phyloP scores from a whole-genome alignment of 495 filamentous ascomycete genomes.

The Copromyces sp. region DNA sequence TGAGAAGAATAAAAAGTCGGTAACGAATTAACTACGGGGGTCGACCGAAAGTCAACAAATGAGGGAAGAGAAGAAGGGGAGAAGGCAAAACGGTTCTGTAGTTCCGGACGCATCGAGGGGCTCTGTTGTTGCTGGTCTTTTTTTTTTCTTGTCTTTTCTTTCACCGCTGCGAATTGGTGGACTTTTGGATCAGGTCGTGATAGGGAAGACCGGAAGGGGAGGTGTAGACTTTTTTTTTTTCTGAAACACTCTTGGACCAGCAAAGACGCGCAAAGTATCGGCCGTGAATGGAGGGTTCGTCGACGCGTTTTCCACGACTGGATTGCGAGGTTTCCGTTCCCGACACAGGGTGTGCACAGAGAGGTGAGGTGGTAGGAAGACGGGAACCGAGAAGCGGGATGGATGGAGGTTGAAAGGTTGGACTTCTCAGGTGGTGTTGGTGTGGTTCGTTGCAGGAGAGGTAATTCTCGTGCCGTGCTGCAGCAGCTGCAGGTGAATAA shows the following conservation, averaged over 20 bases:
- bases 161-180: background rate
- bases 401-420: background rate
- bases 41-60: slow-evolving; percentile 2
- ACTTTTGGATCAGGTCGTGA: slow-evolving; percentile 2
- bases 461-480: background rate
- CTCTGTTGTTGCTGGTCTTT: slow-evolving; percentile 4
- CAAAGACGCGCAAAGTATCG: background rate
- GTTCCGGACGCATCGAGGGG: slow-evolving; percentile 22
- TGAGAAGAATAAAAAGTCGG: slow-evolving; percentile 18
- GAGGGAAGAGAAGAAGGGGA: slow-evolving; percentile 25
- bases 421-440: background rate
- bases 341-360: background rate
- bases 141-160: background rate
- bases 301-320: background rate
- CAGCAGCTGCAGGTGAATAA: background rate
- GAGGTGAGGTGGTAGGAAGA: background rate
- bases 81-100: slow-evolving; percentile 12
- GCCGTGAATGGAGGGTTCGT: background rate
- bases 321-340: background rate
- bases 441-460: background rate
- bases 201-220: slow-evolving; percentile 2
- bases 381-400: background rate
- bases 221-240: background rate
- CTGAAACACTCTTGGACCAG: background rate
- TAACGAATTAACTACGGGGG: slow-evolving; percentile 11